Conservation (phyloP, 768 basidiomycete species). For the Russula compacta region DNA sequence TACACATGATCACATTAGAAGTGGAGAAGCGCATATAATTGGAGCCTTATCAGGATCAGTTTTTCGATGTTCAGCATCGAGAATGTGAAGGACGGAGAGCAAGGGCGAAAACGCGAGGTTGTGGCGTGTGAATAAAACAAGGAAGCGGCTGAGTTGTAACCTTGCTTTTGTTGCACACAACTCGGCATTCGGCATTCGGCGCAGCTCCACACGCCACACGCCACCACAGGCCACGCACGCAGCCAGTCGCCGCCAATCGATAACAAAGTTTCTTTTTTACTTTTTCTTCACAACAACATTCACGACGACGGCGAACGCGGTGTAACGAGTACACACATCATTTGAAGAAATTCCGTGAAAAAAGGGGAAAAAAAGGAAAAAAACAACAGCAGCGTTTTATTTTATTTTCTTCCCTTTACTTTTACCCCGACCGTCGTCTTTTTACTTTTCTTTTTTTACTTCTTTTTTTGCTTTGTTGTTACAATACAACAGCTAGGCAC, state of each 20-base stretch:
- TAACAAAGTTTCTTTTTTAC: constrained; percentile 2
- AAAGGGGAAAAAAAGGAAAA: too few species aligned
- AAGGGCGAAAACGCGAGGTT: background rate
- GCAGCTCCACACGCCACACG: too few species aligned
- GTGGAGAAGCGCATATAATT: background rate
- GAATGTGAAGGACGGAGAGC: too few species aligned
- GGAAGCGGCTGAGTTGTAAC: constrained; percentile 4
- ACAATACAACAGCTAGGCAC: background rate
- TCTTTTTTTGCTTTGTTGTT: too few species aligned
- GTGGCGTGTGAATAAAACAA: constrained; percentile 9
- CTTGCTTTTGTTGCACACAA: background rate
- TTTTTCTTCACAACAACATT: background rate
- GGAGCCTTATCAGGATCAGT: background rate
- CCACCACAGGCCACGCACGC: background rate
- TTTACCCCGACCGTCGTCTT: background rate
- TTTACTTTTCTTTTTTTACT: too few species aligned
- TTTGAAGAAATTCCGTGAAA: background rate
- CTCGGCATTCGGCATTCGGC: background rate
- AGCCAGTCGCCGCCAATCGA: background rate
- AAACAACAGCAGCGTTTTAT: too few species aligned
- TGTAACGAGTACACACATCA: background rate
- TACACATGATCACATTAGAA: background rate
- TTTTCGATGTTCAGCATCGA: too few species aligned
- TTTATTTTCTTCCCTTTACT: background rate
- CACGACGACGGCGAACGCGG: background rate